A percentile compares a stretch with the other conserved stretches of the same genome.
Evolutionary conservation across 495 filamentous ascomycete species (phyloP).

Genomic region (Immersiella caudata): DNA sequence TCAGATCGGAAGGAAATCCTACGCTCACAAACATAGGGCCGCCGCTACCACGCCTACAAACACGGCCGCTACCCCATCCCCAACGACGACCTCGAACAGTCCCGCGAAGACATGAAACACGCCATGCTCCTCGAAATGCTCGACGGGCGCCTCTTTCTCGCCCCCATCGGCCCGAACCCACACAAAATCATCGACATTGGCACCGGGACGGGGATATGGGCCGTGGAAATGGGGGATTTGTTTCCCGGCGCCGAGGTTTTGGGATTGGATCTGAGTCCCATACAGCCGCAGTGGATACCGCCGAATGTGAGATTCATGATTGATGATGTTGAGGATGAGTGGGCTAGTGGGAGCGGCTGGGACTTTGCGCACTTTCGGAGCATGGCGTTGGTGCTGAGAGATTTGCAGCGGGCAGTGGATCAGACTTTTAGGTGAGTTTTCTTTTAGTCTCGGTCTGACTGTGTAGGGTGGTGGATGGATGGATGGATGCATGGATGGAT

Average conservation of each 20-base stretch:
- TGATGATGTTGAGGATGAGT: constrained; percentile 41
- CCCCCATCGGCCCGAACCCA: constrained; percentile 45
- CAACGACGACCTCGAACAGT: constrained; percentile 56
- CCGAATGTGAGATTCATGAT: constrained; percentile 60
- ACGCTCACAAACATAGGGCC: constrained; percentile 30
- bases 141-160: constrained; percentile 45
- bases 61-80: constrained; percentile 58
- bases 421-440: constrained; percentile 36
- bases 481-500: neutral
- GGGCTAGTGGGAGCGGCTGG: constrained; percentile 36
- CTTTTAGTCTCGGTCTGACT: neutral
- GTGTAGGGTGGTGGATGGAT: too few relatives aligned
- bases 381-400: constrained; percentile 32
- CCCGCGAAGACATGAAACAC: constrained; percentile 49
- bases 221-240: constrained; percentile 52
- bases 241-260: constrained; percentile 51
- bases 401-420: constrained; percentile 30
- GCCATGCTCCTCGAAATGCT: constrained; percentile 36
- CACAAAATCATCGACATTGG: constrained; percentile 40
- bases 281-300: constrained; percentile 57
- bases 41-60: constrained; percentile 58
- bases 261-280: constrained; percentile 65
- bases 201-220: constrained; percentile 18
- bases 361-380: constrained; percentile 46
- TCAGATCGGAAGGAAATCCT: too few relatives aligned